Conservation (phyloP, 371 early-diverging fungal genomes). For the Mortierella sp. region DNA sequence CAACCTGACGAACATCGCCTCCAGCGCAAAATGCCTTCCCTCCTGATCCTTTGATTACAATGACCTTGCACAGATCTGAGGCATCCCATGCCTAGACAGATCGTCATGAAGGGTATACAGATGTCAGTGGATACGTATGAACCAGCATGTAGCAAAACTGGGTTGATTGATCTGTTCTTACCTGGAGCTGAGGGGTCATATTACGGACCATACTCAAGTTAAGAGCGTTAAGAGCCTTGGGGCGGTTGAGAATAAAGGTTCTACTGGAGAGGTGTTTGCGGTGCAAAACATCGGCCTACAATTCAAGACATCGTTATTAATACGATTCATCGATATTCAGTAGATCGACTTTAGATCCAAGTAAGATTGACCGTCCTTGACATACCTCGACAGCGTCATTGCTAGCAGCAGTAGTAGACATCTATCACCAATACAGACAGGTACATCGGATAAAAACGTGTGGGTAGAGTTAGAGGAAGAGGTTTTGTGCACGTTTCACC, state of each 20-base stretch:
- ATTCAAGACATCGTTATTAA: background rate
- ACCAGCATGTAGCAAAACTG: background rate
- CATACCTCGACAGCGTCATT: constrained; percentile 56
- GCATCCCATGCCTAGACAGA: constrained; percentile 85
- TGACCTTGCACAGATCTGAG: constrained; percentile 89
- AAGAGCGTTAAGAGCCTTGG: constrained; percentile 89
- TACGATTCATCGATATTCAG: background rate
- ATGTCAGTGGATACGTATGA: background rate
- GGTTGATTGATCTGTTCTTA: constrained; percentile 25
- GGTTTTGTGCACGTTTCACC: background rate
- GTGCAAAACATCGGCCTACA: constrained; percentile 71
- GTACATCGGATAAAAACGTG: background rate
- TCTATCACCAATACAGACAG: constrained; percentile 25
- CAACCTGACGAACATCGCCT: constrained; percentile 88
- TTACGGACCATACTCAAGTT: constrained; percentile 88
- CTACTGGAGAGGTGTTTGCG: constrained; percentile 80
- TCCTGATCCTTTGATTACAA: constrained; percentile 84
- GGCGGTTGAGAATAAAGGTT: constrained; percentile 90
- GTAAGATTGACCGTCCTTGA: background rate
- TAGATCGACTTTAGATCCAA: no score
- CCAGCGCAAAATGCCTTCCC: constrained; percentile 96
- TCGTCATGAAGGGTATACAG: background rate
- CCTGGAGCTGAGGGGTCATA: constrained; percentile 87
- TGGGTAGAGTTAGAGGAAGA: background rate
- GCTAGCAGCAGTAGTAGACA: constrained; percentile 59